Base-by-base conservation (phyloP, 495 filamentous ascomycete genomes). In the Friedmanniomyces simplex region DNA sequence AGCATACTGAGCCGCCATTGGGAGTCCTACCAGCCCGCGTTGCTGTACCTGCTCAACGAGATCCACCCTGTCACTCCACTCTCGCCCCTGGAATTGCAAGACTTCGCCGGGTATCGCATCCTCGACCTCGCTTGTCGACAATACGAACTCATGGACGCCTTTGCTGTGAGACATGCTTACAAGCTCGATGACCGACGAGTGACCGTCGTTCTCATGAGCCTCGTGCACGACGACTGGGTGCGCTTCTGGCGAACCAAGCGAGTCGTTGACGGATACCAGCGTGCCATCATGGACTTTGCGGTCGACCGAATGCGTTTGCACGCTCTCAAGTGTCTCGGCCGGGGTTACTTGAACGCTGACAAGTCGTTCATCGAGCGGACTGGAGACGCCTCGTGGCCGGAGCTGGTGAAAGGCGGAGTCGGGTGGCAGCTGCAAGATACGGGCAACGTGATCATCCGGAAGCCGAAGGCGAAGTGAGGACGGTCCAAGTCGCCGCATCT, bases 121-220 rank as follows among this genome's bases (percentile, higher is more conserved):
- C 80, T 97, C 16, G 93, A 98, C 70, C 79, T 89, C 41, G 89
- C 90, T 11, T 96, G 91, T 68, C 81, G 90, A 14, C 81, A 89
- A 62, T 75, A 80, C n/a, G 77, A 95, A 57, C 75, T 95, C 36
- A 76, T 77, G 8, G 77, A 80, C 32, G 93, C 91, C 0, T 88
- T 85, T 61, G 72, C 77, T n/a, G 67, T 85, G 45, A 64, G 72
- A 20, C 81, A 84, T 64, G 62, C 59, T 6, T 80, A 86, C 50
- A 70, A 72, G 22, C 86, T 87, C 54, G 70, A 72, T 20, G 87
- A 89, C 57, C 65, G 74, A 3, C 78, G 80, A 26, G 74, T 96
- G 22, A 80, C 85, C 55, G 74, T 75, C 12, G 77, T 90, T 5
- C 73, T 98, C 32, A 68, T 69, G 47, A 83, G 89, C 16, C 70